Base-by-base conservation (phyloP, 768 basidiomycete species). In the Pleurotus tuoliensis region DNA sequence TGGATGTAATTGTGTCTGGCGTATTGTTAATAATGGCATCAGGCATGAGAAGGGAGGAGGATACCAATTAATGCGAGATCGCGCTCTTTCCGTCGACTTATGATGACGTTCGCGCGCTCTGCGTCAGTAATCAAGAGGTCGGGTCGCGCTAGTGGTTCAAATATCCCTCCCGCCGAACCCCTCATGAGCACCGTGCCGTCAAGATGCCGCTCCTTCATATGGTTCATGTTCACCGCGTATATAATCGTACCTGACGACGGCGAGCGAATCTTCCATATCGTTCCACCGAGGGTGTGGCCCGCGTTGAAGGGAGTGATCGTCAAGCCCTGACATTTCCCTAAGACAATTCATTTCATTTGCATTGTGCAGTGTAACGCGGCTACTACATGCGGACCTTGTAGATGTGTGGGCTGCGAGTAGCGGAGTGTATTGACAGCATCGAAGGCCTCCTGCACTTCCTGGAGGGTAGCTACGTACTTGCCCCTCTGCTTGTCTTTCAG, bases 231-330 rank as follows among this genome's bases (percentile, higher is more conserved):
- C 15, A 98, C 92, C 7, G 94, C 94, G 67, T 99, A 98, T 22
- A 98, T 76, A 34, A 98, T 88, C 3, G 97, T 98, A 3, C 95
- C 96, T 9, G 92, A 92, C 0, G 94, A 94, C 2, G 97, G 94
- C 0, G 95, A 98, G n/a, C 97, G 87, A 59, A 99, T 90, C 67
- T 98, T 98, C 94, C 94, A 98, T 60, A 99, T 90, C 4, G 95
- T 93, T 44, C 96, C 97, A 58, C 97, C 97, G 13, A 99, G 81
- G 0, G 92, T 92, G 69, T 98, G 95, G 0, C 96, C 97, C 11
- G 94, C 90, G 64, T 91, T 89, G 72, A 94, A 97, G 1, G 97
- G 94, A 15, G 94, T 95, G 60, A 99, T 91, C 1, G 94, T 95
- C 64, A 95, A 74, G 15, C 92, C 92, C 68, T 94, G 90, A 65